phyloP scores from a whole-genome alignment of 164 flowering plant species.

The Tinospora cordifolia region DNA sequence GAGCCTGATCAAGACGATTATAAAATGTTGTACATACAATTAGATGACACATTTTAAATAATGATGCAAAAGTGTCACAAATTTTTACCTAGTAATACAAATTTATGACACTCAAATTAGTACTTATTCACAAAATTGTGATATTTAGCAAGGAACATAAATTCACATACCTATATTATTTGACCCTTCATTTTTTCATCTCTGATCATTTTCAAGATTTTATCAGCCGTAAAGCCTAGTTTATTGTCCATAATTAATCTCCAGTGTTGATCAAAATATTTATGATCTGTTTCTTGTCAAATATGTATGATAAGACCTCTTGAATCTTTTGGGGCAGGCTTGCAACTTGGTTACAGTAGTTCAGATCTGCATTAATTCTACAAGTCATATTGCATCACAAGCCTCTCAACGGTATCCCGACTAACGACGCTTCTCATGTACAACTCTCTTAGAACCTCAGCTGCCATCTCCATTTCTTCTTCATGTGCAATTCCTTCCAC shows the following conservation, averaged over 20 bases:
- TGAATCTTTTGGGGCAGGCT: not conserved
- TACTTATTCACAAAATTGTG: not conserved
- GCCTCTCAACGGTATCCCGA: slow-evolving; percentile 56
- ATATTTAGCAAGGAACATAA: not conserved
- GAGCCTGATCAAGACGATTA: too few species aligned
- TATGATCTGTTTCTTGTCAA: not conserved
- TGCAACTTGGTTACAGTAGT: not conserved
- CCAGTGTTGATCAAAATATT: not conserved
- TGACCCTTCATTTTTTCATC: not conserved
- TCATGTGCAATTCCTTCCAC: slow-evolving; percentile 79
- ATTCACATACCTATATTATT: not conserved
- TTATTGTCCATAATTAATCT: not conserved
- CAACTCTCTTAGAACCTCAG: slow-evolving; percentile 52
- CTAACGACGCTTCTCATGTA: slow-evolving; percentile 37
- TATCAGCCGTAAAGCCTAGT: not conserved
- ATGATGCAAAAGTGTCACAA: too few species aligned
- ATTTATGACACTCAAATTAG: not conserved
- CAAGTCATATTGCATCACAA: slow-evolving; percentile 71
- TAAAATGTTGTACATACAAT: too few species aligned
- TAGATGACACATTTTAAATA: too few species aligned
- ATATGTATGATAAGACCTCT: not conserved
- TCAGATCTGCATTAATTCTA: slow-evolving; percentile 19
- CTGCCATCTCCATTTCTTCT: slow-evolving; percentile 58
- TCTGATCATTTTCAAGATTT: not conserved
- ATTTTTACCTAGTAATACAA: not conserved